These are phyloP conservation scores for Annulohypoxylon stygium DNA, from an alignment of 495 filamentous ascomycete genomes.

Conservation along the genomic window DNA sequence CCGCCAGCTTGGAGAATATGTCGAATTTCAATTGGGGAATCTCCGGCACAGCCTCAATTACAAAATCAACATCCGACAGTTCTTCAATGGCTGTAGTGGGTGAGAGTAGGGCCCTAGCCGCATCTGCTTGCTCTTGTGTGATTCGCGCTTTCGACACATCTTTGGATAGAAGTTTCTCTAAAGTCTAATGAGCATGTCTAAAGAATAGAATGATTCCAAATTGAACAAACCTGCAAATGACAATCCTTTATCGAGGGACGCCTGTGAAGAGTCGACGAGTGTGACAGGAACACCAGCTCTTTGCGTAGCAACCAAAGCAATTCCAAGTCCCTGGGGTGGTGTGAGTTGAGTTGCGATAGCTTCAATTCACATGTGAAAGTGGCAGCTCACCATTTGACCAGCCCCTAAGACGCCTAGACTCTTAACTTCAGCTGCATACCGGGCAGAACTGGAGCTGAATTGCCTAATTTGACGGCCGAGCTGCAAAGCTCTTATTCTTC, in stretches of 20 bases:
- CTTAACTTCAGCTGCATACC: constrained; percentile 80
- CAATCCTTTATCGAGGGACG: constrained; percentile 90
- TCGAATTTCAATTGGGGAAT: constrained; percentile 86
- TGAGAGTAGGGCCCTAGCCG: constrained; percentile 73
- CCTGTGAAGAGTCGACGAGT: constrained; percentile 85
- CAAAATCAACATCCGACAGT: constrained; percentile 90
- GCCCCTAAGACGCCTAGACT: constrained; percentile 93
- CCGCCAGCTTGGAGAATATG: constrained; percentile 87
- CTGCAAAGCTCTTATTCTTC: constrained; percentile 51
- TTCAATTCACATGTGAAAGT: constrained; percentile 40
- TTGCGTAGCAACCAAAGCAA: constrained; percentile 92
- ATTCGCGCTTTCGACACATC: constrained; percentile 88
- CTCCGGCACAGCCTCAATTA: constrained; percentile 98
- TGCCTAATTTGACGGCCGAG: constrained; percentile 57
- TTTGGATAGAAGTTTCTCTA: constrained; percentile 92
- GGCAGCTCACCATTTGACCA: constrained; percentile 86
- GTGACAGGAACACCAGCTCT: constrained; percentile 87
- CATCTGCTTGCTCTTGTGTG: constrained; percentile 80
- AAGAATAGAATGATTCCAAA: constrained; percentile 1
- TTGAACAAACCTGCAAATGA: constrained; percentile 80
- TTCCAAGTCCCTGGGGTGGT: constrained; percentile 84
- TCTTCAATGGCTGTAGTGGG: constrained; percentile 81
- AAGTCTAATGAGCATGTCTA: constrained; percentile 32
- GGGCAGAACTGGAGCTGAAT: constrained; percentile 66
- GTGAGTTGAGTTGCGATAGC: constrained; percentile 33